These are phyloP conservation scores for Euphrasia arctica DNA, from an alignment of 305 asterid genomes.

Conservation along the genomic window DNA sequence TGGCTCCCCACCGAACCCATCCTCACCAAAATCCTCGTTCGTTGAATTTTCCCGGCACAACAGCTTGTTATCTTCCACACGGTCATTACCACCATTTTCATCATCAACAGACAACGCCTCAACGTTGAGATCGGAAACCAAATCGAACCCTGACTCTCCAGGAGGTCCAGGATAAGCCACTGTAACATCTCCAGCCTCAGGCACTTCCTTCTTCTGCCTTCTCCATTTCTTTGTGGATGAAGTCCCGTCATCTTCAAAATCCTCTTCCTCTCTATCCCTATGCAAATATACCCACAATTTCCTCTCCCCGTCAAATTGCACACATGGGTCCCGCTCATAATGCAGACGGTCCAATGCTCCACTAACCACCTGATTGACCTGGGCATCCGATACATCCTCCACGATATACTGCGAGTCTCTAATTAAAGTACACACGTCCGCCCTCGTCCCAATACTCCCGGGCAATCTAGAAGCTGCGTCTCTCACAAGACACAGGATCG, in stretches of 20 bases:
- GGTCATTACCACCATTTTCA: constrained; percentile 60
- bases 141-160: constrained; percentile 58
- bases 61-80: constrained; percentile 47
- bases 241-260: constrained; percentile 98
- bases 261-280: constrained; percentile 95
- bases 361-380: constrained; percentile 94
- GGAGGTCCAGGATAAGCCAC: constrained; percentile 51
- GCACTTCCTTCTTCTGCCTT: constrained; percentile 80
- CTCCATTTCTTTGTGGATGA: constrained; percentile 98
- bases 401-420: constrained; percentile 94
- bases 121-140: constrained; percentile 63
- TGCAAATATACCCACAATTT: constrained; percentile 93
- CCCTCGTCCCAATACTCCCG: constrained; percentile 95
- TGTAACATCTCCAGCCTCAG: constrained; percentile 63
- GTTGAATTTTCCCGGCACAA: constrained; percentile 75
- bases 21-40: constrained; percentile 67
- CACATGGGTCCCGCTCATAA: constrained; percentile 97
- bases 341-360: constrained; percentile 96
- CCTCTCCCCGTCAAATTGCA: constrained; percentile 92
- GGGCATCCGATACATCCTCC: constrained; percentile 90
- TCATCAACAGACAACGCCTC: constrained; percentile 51
- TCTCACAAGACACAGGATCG: constrained; percentile 95
- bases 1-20: constrained; percentile 58
- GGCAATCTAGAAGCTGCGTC: constrained; percentile 99
- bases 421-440: constrained; percentile 92